Evolutionary conservation across 192 early-diverging fungal genomes (phyloP), one percentile per base, ranked within the genome.

Genomic region (Coemansia sp.): DNA sequence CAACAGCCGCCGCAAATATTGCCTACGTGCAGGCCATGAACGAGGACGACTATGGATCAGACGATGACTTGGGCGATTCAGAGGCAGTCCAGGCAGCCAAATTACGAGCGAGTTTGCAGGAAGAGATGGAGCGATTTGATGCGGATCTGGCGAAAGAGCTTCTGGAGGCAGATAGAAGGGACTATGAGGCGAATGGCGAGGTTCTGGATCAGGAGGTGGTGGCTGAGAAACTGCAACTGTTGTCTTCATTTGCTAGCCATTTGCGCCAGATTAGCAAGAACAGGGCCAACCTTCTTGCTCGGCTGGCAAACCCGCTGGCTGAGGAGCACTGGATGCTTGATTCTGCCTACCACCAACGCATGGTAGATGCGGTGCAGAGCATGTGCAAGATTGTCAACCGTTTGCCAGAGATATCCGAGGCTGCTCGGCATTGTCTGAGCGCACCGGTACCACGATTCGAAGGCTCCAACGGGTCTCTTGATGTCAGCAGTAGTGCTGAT

Each of bases 321-420:
- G 69, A 75, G 13, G 78, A 80, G 22, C 78, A 80, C 61, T 80
- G 78, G 78, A 39, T 75, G 59, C 69, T 80, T 21, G 73, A 75
- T 43, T 41, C 78, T 2, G 63, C 37, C 37, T 69, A 58, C 56
- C 78, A 80, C 58, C 58, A 80, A 61, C 73, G 63, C 18, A 72
- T 80, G 66, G 69, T 80, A 36, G 64, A 68, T 61, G 64, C 61
- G n/a, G 54, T 80, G 59, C 69, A 55, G 13, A 48, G 36, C 41
- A 80, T 80, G 69, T 61, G 66, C 45, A 60, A 32, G 16, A 46
- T 80, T 21, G 63, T 80, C 55, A 75, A 68, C 49, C 21, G 49
- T 3, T 61, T 80, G 5, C 78, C 78, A 11, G 55, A 46, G 3
- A 75, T 80, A 42, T 47, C 69, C 6, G 63, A 21, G 4, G 78